phyloP scores from a whole-genome alignment of 108 stramenopile species.

The Fragilariopsis cylindrus region DNA sequence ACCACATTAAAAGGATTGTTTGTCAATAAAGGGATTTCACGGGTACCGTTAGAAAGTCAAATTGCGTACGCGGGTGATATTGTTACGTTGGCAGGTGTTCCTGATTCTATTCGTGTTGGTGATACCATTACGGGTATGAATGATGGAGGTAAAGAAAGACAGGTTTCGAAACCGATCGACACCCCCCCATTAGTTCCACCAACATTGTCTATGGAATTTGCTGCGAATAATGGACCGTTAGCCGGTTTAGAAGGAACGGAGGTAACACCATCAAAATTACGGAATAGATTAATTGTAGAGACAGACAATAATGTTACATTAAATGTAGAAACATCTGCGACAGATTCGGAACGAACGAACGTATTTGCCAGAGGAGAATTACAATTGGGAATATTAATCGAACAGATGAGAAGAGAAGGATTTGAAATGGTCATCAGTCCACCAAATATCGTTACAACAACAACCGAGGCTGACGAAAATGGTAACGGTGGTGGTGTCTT shows the following conservation, averaged over 20 bases:
- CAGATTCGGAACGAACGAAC: constrained; percentile 69
- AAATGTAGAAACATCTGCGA: constrained; percentile 60
- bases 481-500: constrained; percentile 23
- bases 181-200: constrained; percentile 95
- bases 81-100: constrained; percentile 92
- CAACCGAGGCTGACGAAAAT: constrained; percentile 61
- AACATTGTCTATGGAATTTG: constrained; percentile 94
- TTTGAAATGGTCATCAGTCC: constrained; percentile 95
- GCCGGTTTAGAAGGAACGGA: constrained; percentile 93
- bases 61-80: constrained; percentile 93
- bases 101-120: constrained; percentile 80
- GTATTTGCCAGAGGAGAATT: constrained; percentile 83
- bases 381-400: constrained; percentile 96
- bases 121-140: constrained; percentile 86
- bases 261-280: constrained; percentile 83
- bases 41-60: constrained; percentile 70
- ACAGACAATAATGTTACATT: constrained; percentile 96
- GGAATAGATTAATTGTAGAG: constrained; percentile 87
- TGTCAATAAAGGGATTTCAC: constrained; percentile 72
- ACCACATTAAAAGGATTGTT: constrained; percentile 64
- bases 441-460: constrained; percentile 87
- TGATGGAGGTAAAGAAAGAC: constrained; percentile 24
- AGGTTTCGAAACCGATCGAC: constrained; percentile 53
- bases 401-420: constrained; percentile 97
- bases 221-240: constrained; percentile 96